Conservation (phyloP, 2,329 filamentous ascomycete species). For the Botrytis paeoniae region DNA sequence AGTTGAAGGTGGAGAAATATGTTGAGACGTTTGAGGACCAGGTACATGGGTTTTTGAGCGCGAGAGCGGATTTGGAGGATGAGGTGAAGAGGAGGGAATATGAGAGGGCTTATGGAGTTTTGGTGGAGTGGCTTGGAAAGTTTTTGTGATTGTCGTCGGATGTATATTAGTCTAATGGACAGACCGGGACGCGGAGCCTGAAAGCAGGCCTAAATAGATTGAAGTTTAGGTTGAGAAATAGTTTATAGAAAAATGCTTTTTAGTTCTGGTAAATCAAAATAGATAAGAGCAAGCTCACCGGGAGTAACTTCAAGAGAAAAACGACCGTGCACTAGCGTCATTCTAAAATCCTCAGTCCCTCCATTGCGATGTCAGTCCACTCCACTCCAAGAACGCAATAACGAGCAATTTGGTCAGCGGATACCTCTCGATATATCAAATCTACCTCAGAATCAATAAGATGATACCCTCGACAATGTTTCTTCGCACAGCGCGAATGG, state of each 20-base stretch:
- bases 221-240: too few relatives aligned
- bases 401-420: neutral
- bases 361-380: neutral
- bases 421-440: neutral
- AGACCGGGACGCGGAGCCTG: too few relatives aligned
- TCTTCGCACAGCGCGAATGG: conserved; percentile 29
- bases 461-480: conserved; percentile 28
- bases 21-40: conserved; percentile 48
- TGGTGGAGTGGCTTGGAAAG: conserved; percentile 42
- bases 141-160: conserved; percentile 32
- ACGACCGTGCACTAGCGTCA: conserved; percentile 4
- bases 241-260: too few relatives aligned
- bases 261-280: too few relatives aligned
- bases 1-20: conserved; percentile 41
- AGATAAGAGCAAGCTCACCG: neutral
- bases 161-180: neutral
- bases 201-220: too few relatives aligned
- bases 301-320: too few relatives aligned
- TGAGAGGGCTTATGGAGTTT: conserved; percentile 46
- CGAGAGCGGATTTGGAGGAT: conserved; percentile 46
- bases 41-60: conserved; percentile 56
- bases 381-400: neutral
- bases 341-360: conserved; percentile 10
- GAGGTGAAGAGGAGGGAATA: conserved; percentile 45
- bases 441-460: neutral